phyloP scores from a whole-genome alignment of 306 rosid species.

The Amphicarpaea edgeworthii region DNA sequence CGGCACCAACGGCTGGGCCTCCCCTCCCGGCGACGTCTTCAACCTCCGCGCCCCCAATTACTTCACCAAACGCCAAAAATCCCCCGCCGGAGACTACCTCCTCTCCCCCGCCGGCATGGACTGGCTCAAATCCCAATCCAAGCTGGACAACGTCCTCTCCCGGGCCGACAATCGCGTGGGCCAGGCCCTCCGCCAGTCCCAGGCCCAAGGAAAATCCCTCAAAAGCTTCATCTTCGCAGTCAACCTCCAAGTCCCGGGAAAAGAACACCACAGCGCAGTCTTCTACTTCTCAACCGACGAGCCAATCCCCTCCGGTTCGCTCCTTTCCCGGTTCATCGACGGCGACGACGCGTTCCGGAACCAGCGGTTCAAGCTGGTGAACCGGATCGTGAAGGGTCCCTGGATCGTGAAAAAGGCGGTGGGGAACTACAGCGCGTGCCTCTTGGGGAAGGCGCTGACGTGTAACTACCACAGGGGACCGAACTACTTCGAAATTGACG shows the following conservation, averaged over 20 bases:
- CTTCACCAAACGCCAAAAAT: constrained; percentile 61
- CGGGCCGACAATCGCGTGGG: constrained; percentile 80
- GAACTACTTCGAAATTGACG: constrained; percentile 83
- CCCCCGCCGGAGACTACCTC: constrained; percentile 77
- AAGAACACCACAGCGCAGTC: constrained; percentile 89
- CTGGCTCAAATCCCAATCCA: constrained; percentile 80
- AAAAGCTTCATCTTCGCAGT: constrained; percentile 87
- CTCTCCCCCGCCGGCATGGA: constrained; percentile 82
- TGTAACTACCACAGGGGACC: constrained; percentile 83
- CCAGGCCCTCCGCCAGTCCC: constrained; percentile 63
- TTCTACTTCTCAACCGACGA: constrained; percentile 84
- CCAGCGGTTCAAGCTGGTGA: constrained; percentile 90
- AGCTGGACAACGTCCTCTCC: constrained; percentile 81
- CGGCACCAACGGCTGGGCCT: constrained; percentile 92
- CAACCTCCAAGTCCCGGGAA: constrained; percentile 88
- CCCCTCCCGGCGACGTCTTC: constrained; percentile 90
- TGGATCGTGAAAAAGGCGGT: constrained; percentile 91
- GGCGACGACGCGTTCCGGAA: constrained; percentile 82
- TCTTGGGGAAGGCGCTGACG: constrained; percentile 86
- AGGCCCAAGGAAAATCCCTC: constrained; percentile 59
- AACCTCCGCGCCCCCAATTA: constrained; percentile 68
- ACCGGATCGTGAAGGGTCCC: constrained; percentile 94
- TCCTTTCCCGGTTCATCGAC: constrained; percentile 70
- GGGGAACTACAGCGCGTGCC: constrained; percentile 85
- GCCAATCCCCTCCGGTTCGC: constrained; percentile 71